These are phyloP conservation scores for Huntiella decipiens DNA, from an alignment of 2,329 filamentous ascomycete genomes.

Conservation along the genomic window DNA sequence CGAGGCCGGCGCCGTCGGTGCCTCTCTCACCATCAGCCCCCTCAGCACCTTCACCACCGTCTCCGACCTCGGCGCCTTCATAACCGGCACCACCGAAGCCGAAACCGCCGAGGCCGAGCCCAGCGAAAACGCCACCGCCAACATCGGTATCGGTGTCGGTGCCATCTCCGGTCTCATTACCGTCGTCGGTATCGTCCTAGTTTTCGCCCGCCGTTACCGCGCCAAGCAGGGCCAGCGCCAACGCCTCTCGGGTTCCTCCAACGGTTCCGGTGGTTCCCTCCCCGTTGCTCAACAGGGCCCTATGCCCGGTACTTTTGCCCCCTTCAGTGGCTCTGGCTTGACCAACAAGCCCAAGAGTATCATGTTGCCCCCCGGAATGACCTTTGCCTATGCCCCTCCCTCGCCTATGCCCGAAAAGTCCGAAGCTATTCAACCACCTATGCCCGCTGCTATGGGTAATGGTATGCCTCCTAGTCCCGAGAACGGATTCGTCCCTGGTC, in stretches of 20 bases:
- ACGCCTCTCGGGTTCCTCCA: slow-evolving; percentile 1
- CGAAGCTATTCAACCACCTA: neutral
- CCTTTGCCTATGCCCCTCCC: neutral
- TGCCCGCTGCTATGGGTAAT: neutral
- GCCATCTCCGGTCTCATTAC: slow-evolving; percentile 8
- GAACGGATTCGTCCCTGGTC: neutral
- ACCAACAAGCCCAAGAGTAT: slow-evolving; percentile 5
- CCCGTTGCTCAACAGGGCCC: slow-evolving; percentile 7
- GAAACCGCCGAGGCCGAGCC: slow-evolving; percentile 1
- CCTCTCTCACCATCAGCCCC: neutral
- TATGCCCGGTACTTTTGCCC: slow-evolving; percentile 8
- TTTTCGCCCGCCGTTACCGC: slow-evolving; percentile 7
- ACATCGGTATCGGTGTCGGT: slow-evolving; percentile 8
- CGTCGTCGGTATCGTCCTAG: slow-evolving; percentile 8
- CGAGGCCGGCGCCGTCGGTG: neutral
- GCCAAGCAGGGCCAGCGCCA: neutral
- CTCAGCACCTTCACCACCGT: slow-evolving; percentile 6
- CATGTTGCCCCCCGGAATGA: slow-evolving; percentile 10
- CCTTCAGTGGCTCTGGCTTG: slow-evolving; percentile 4
- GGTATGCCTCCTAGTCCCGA: neutral
- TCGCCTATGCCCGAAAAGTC: neutral
- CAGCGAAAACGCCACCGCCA: slow-evolving; percentile 1
- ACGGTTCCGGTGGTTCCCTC: neutral
- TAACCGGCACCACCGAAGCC: slow-evolving; percentile 6
- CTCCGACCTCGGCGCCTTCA: slow-evolving; percentile 5